Evolutionary conservation across 2,329 filamentous ascomycete species (phyloP).

Genomic region (Aspergillus oerlinghausenensis): DNA sequence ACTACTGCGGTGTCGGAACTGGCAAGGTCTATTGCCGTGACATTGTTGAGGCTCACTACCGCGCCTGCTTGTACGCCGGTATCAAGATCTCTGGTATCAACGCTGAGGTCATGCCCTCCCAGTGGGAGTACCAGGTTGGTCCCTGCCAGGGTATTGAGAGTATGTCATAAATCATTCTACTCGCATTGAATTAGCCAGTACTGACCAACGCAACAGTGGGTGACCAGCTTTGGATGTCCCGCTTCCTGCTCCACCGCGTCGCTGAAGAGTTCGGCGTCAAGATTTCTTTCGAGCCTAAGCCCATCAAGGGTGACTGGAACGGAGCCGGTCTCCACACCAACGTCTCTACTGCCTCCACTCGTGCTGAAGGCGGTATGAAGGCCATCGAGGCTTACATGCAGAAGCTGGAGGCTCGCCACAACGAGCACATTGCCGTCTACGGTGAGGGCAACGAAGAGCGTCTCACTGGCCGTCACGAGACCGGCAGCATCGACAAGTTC

Average conservation of each 20-base stretch:
- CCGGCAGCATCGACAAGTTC: constrained; percentile 88
- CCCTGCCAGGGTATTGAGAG: constrained; percentile 81
- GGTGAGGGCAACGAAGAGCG: constrained; percentile 94
- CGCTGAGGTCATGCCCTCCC: constrained; percentile 95
- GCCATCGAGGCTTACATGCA: constrained; percentile 80
- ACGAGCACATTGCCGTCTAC: constrained; percentile 87
- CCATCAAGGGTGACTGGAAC: constrained; percentile 94
- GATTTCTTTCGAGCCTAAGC: constrained; percentile 94
- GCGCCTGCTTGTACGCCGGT: constrained; percentile 80
- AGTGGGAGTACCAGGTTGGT: constrained; percentile 98
- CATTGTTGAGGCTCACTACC: constrained; percentile 93
- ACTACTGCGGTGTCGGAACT: constrained; percentile 97
- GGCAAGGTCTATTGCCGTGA: constrained; percentile 98
- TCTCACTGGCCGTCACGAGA: constrained; percentile 92
- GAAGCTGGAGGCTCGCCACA: constrained; percentile 73
- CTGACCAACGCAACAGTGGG: constrained; percentile 58
- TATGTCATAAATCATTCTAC: constrained; percentile 42
- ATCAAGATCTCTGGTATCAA: constrained; percentile 98
- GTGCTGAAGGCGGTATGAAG: constrained; percentile 90
- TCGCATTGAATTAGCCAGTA: constrained; percentile 1
- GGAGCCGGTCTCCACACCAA: constrained; percentile 91
- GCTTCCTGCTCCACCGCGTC: constrained; percentile 83
- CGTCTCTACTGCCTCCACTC: constrained; percentile 87
- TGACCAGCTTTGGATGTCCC: constrained; percentile 92
- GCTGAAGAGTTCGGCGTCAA: constrained; percentile 95